Evolutionary conservation across 345 rosid genomes (phyloP).

Genomic region (Angophora floribunda): DNA sequence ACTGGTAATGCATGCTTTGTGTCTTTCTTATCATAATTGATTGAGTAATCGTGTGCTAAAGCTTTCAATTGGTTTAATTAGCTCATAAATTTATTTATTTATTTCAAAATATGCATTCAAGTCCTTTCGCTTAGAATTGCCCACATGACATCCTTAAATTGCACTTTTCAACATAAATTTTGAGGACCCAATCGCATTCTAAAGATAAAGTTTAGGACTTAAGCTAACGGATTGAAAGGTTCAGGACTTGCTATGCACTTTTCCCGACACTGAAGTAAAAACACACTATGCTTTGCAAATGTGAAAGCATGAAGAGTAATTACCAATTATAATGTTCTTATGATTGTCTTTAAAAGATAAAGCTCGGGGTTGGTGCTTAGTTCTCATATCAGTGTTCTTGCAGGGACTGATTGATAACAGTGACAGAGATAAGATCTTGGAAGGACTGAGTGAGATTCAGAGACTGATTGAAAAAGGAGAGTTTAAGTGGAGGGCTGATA

Average conservation of each 20-base stretch:
- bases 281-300: not conserved
- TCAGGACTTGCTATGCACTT: not conserved
- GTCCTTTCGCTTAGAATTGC: not conserved
- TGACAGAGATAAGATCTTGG: constrained; percentile 64
- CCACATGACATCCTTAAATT: not conserved
- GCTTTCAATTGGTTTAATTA: not conserved
- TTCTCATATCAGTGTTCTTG: not conserved
- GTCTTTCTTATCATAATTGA: not conserved
- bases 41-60: no score
- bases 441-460: constrained; percentile 76
- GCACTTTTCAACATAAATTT: no score
- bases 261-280: not conserved
- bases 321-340: not conserved
- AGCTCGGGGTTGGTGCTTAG: not conserved
- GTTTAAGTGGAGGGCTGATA: constrained; percentile 83
- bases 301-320: no score
- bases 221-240: not conserved
- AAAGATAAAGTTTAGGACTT: not conserved
- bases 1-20: not conserved
- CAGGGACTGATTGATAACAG: constrained; percentile 59
- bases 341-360: not conserved
- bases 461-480: constrained; percentile 45
- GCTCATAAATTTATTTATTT: not conserved
- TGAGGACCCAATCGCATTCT: not conserved
- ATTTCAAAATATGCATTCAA: not conserved